phyloP scores from a whole-genome alignment of 1,284 basidiomycete genomes.

The Cutaneotrichosporon cutaneum region DNA sequence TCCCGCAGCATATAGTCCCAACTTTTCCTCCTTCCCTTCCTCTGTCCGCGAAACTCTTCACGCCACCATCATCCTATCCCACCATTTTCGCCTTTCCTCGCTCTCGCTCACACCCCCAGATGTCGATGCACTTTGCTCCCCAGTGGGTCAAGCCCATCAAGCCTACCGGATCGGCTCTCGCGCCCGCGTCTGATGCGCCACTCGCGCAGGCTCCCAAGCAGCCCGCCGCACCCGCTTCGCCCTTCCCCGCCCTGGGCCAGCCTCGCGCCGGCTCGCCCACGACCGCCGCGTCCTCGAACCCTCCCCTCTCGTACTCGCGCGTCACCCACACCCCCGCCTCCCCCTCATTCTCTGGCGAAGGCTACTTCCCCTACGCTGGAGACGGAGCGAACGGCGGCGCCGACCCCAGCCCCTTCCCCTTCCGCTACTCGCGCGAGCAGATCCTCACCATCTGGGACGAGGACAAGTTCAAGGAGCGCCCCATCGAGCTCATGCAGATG shows the following conservation, averaged over 20 bases:
- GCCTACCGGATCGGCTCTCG: conserved; percentile 38
- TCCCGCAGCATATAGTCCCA: neutral
- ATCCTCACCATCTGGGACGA: conserved; percentile 80
- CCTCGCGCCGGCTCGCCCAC: conserved; percentile 35
- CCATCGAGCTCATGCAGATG: conserved; percentile 65
- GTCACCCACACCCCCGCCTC: conserved; percentile 55
- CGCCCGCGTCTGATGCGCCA: neutral
- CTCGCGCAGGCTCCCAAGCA: conserved; percentile 13
- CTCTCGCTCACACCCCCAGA: conserved; percentile 25
- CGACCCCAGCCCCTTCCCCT: conserved; percentile 58
- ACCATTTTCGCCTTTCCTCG: neutral
- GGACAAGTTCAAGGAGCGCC: conserved; percentile 68
- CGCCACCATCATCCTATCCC: neutral
- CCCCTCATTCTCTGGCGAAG: conserved; percentile 44
- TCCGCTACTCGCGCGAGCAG: conserved; percentile 81
- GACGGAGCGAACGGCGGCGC: conserved; percentile 17
- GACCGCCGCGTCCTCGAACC: conserved; percentile 36
- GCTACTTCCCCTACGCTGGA: conserved; percentile 61
- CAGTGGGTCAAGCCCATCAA: conserved; percentile 54
- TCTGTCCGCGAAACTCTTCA: neutral
- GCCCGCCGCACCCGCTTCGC: conserved; percentile 22
- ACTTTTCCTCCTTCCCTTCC: neutral
- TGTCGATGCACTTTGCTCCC: conserved; percentile 53
- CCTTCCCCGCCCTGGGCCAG: conserved; percentile 48
- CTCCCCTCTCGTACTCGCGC: conserved; percentile 65